Base-by-base conservation (phyloP, 2,329 filamentous ascomycete species). In the Scytalidium lignicola region DNA sequence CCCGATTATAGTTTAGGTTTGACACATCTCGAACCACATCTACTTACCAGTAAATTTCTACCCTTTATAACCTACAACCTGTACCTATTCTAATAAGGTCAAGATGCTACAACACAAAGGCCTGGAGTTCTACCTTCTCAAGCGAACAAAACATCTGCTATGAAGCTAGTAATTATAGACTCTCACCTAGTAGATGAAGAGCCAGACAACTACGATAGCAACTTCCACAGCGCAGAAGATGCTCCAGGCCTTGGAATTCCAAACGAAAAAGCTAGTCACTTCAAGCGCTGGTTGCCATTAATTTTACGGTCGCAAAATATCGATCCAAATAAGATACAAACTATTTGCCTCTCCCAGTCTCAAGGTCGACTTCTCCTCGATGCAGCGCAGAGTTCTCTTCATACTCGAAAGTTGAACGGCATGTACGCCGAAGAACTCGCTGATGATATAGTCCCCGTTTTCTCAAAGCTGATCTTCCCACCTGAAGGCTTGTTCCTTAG, bases 81-180 rank as follows among this genome's bases (percentile, higher is more conserved):
- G 23, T 26, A 26, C 23, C 23, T 26, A 26, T 26, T 26, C 23
- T 26, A 10, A 26, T 6, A 5, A 26, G n/a, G 5, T 6, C 23
- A 26, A 26, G 23, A 10, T 26, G 23, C 10, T 5, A 26, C 23
- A 26, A 10, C 23, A 10, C 23, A 10, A 26, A 26, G 6, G 10
- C 23, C 23, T 26, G 23, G 5, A 26, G 10, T 10, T 6, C 23
- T 26, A 26, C 23, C 23, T 6, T 10, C 23, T 26, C 23, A 26
- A 6, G 13, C 53, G 62, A 54, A 62, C 48, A 28, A 26, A n/a
- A 10, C 12, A 9, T 29, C 23, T 95, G 91, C 82, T 61, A 91
- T 97, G 88, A 90, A 91, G 49, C 78, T 97, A 54, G 82, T 97
- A 26, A 10, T 26, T 10, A 10, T 26, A 5, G 23, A 26, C 23